A percentile compares a stretch with the other conserved stretches of the same genome.
Evolutionary conservation across 495 filamentous ascomycete genomes (phyloP).

Genomic region (Podospora didyma): DNA sequence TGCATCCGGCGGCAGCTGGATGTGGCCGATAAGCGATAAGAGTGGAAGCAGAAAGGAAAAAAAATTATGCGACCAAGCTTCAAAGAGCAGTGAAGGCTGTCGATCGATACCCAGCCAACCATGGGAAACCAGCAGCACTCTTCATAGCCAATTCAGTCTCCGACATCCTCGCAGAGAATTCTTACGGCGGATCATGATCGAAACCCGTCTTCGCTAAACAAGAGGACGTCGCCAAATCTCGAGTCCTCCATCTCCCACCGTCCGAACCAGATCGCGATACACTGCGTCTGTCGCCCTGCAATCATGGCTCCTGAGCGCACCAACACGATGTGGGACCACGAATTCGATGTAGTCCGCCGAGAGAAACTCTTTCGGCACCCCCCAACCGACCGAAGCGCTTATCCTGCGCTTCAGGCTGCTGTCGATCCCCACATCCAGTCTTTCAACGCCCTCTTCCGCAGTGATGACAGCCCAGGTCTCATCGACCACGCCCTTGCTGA

Average conservation of each 20-base stretch:
- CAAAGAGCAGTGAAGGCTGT: neutral
- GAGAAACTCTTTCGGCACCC: conserved; percentile 85
- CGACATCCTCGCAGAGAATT: neutral
- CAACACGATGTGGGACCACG: conserved; percentile 68
- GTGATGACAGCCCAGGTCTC: conserved; percentile 55
- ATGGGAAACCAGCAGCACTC: neutral
- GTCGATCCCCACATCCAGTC: conserved; percentile 88
- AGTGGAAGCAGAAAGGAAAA: conserved; percentile 17
- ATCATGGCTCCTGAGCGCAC: conserved; percentile 55
- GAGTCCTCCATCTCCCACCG: neutral
- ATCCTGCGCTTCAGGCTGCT: conserved; percentile 77
- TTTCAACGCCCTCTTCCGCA: conserved; percentile 88
- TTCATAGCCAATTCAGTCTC: neutral
- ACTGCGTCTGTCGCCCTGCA: conserved; percentile 3
- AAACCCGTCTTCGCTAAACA: neutral
- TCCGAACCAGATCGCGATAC: neutral
- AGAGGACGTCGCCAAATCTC: neutral
- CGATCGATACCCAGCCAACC: neutral
- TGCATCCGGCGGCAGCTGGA: neutral
- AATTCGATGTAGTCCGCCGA: conserved; percentile 75
- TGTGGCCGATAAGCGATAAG: conserved; percentile 28
- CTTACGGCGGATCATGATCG: conserved; percentile 2
- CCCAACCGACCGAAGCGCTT: conserved; percentile 80
- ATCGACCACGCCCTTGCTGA: conserved; percentile 75
- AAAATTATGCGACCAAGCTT: neutral